These are phyloP conservation scores for Cutaneotrichosporon cutaneum DNA, from an alignment of 1,284 basidiomycete genomes.

Conservation along the genomic window DNA sequence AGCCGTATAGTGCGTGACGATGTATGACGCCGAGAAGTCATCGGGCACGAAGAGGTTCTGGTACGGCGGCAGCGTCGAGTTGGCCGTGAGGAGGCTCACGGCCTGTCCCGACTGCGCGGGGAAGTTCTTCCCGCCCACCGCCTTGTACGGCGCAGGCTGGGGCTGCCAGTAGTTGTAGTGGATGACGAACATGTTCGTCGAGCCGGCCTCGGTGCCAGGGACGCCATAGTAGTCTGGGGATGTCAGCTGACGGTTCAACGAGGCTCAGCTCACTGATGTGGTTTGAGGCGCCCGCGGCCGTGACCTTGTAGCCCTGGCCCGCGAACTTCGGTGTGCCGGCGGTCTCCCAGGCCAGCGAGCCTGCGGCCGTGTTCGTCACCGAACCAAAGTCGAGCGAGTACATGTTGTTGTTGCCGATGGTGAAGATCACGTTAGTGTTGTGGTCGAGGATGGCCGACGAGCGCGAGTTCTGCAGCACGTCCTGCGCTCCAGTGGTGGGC, in stretches of 20 bases:
- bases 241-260: slow-evolving; percentile 6
- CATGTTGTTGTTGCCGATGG: slow-evolving; percentile 35
- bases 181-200: slow-evolving; percentile 77
- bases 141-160: slow-evolving; percentile 63
- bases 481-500: slow-evolving; percentile 41
- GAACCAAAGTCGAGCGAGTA: slow-evolving; percentile 67
- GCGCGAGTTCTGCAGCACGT: slow-evolving; percentile 41
- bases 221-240: slow-evolving; percentile 67
- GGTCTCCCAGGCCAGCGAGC: slow-evolving; percentile 63
- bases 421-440: slow-evolving; percentile 78
- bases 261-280: slow-evolving; percentile 42
- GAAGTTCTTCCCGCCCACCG: slow-evolving; percentile 60
- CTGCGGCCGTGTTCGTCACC: slow-evolving; percentile 61
- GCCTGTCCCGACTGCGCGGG: slow-evolving; percentile 72
- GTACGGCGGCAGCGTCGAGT: slow-evolving; percentile 60
- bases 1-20: slow-evolving; percentile 59
- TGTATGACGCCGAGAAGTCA: slow-evolving; percentile 72
- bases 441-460: slow-evolving; percentile 71
- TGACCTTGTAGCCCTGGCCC: slow-evolving; percentile 43
- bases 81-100: slow-evolving; percentile 68
- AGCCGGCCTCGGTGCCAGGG: slow-evolving; percentile 64
- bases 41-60: slow-evolving; percentile 81
- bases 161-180: slow-evolving; percentile 83
- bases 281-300: slow-evolving; percentile 47
- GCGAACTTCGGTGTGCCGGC: slow-evolving; percentile 61